Evolutionary conservation across 73 alveolate genomes (phyloP), one percentile per base, ranked within the genome.

Genomic region (Symbiodinium pilosum): DNA sequence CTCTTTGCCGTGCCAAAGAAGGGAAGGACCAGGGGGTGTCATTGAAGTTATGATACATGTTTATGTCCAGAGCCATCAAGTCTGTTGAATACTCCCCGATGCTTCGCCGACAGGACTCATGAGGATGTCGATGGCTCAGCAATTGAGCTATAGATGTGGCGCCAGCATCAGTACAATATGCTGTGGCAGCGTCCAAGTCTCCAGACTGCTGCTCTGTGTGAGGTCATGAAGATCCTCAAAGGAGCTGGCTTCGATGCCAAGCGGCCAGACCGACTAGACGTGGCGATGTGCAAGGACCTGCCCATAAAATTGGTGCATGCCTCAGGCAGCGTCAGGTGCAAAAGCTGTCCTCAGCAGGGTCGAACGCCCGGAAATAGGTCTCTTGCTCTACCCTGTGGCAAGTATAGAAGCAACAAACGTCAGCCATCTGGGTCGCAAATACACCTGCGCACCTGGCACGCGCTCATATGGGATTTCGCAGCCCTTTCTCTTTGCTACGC

Each of bases 181-280:
- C n/a, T n/a, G n/a, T n/a, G n/a, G n/a, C n/a, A n/a, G n/a, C n/a
- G n/a, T n/a, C n/a, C n/a, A n/a, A n/a, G n/a, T n/a, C n/a, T n/a
- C n/a, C n/a, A n/a, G n/a, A n/a, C n/a, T n/a, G n/a, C n/a, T 47
- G 59, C 59, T 9, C 59, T 47, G n/a, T 64, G 34, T 38, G 21
- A 64, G 81, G 96, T 91, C 38, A 91, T 91, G 96, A 91, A 91
- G 87, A 91, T 91, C 77, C 77, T 91, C 26, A 91, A 91, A 52
- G 96, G 96, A 24, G 83, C 96, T 32, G 96, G 96, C 73, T 64
- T 91, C 30, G 96, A 91, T 30, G 96, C 96, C 77, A 91, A 91
- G 84, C 96, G 96, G 4, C 96, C 96, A 30, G 96, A 91, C 43
- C 96, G 96, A 38, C 75, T 91, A 47, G 96, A 91, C 77, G 96